Percentiles rank a stretch among this genome's conserved stretches.
Conservation (phyloP, 345 rosid species). For the Zanthoxylum bungeanum region DNA sequence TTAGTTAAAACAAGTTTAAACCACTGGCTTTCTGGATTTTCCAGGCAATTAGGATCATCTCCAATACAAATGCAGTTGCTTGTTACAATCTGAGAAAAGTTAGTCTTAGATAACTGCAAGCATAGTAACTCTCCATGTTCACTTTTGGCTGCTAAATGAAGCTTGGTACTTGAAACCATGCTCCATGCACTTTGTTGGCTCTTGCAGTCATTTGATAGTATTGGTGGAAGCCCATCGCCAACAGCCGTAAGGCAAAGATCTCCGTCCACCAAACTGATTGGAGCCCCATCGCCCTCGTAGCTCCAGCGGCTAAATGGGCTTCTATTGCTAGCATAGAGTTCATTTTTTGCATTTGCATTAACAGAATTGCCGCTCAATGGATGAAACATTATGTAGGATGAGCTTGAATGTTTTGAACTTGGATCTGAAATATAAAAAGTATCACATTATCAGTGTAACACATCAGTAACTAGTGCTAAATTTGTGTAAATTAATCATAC, state of each 20-base stretch:
- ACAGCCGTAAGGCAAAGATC: conserved; percentile 12
- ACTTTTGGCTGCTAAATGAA: conserved; percentile 32
- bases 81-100: conserved; percentile 14
- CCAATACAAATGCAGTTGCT: conserved; percentile 34
- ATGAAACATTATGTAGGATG: too few relatives aligned
- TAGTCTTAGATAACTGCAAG: conserved; percentile 20
- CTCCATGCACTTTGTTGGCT: conserved; percentile 25
- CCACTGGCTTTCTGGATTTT: conserved; percentile 40
- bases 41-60: conserved; percentile 20
- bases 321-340: conserved; percentile 9
- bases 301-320: too few relatives aligned
- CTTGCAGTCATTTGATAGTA: conserved; percentile 20
- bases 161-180: conserved; percentile 21
- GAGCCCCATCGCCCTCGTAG: too few relatives aligned
- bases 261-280: neutral
- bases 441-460: too few relatives aligned
- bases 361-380: conserved; percentile 32
- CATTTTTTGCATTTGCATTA: conserved; percentile 14
- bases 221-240: conserved; percentile 21
- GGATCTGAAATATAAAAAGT: too few relatives aligned
- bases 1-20: conserved; percentile 25
- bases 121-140: conserved; percentile 26
- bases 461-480: neutral
- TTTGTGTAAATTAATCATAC: neutral
- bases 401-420: too few relatives aligned